Conservation (phyloP, 192 early-diverging fungal species). For the Backusella liffmaniae region DNA sequence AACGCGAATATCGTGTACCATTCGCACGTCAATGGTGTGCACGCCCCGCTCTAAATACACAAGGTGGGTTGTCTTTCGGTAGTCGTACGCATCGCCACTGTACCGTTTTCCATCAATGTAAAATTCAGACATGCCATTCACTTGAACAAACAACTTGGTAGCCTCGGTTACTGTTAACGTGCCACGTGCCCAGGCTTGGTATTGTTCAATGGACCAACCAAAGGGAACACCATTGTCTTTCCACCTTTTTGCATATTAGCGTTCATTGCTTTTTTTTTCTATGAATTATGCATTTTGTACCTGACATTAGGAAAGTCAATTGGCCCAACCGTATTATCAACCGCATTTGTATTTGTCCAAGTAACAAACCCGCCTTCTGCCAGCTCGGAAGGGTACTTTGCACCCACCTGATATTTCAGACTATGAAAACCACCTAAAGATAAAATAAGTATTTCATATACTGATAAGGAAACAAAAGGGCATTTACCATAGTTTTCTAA, state of each 20-base stretch:
- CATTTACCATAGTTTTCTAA: constrained; percentile 65
- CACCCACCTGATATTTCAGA: constrained; percentile 47
- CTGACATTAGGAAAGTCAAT: constrained; percentile 43
- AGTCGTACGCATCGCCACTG: constrained; percentile 66
- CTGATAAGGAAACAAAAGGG: not conserved
- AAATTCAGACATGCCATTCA: constrained; percentile 56
- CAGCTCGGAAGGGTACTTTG: constrained; percentile 65
- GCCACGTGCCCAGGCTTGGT: constrained; percentile 48
- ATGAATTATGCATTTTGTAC: constrained; percentile 14
- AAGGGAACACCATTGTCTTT: constrained; percentile 10
- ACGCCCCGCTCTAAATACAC: constrained; percentile 44
- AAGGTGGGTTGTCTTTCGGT: constrained; percentile 45
- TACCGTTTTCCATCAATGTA: constrained; percentile 59
- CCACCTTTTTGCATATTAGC: constrained; percentile 1
- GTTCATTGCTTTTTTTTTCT: not conserved
- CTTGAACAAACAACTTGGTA: constrained; percentile 39
- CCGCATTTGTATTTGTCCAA: constrained; percentile 51
- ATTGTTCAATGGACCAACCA: constrained; percentile 57
- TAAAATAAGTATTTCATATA: not conserved
- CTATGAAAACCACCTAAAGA: constrained; percentile 60
- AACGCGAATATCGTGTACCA: constrained; percentile 67
- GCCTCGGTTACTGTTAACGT: constrained; percentile 24
- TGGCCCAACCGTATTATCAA: constrained; percentile 55
- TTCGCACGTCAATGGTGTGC: constrained; percentile 55
- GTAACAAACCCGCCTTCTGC: constrained; percentile 54